Conservation (phyloP, 2,329 filamentous ascomycete genomes). For the Lecanoromycetidae sp. region DNA sequence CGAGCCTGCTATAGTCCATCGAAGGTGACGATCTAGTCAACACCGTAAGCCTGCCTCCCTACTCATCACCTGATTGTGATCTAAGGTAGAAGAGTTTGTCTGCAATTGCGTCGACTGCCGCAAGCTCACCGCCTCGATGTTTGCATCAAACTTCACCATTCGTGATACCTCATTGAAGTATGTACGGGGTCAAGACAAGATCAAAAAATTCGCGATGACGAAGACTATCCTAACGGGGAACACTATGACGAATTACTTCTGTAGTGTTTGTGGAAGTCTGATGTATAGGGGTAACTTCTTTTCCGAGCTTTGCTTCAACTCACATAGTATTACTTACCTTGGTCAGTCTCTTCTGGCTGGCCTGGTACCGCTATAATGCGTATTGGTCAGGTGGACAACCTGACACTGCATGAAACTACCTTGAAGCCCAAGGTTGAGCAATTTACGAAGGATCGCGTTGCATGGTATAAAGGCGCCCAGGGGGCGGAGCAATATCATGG, state of each 20-base stretch:
- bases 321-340: too few relatives aligned
- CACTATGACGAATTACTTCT: constrained; percentile 52
- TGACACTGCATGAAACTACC: constrained; percentile 43
- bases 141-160: constrained; percentile 45
- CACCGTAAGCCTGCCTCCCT: too few relatives aligned
- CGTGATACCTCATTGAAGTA: constrained; percentile 35
- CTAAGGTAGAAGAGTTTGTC: constrained; percentile 40
- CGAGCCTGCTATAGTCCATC: too few relatives aligned
- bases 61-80: too few relatives aligned
- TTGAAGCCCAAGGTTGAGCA: constrained; percentile 43
- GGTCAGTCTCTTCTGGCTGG: constrained; percentile 29
- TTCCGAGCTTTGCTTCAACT: too few relatives aligned
- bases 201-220: constrained; percentile 36
- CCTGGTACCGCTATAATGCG: constrained; percentile 40
- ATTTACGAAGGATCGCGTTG: constrained; percentile 41
- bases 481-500: constrained; percentile 16
- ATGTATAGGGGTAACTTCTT: constrained; percentile 41
- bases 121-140: constrained; percentile 52
- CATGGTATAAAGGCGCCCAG: constrained; percentile 35
- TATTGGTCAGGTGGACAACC: constrained; percentile 52
- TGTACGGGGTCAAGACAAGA: constrained; percentile 40
- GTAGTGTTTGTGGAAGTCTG: constrained; percentile 45
- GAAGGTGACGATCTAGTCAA: too few relatives aligned
- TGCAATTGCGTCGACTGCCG: constrained; percentile 52
- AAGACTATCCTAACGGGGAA: constrained; percentile 37